These are phyloP conservation scores for Diaporthe longicolla DNA, from an alignment of 2,329 filamentous ascomycete genomes.

Conservation along the genomic window DNA sequence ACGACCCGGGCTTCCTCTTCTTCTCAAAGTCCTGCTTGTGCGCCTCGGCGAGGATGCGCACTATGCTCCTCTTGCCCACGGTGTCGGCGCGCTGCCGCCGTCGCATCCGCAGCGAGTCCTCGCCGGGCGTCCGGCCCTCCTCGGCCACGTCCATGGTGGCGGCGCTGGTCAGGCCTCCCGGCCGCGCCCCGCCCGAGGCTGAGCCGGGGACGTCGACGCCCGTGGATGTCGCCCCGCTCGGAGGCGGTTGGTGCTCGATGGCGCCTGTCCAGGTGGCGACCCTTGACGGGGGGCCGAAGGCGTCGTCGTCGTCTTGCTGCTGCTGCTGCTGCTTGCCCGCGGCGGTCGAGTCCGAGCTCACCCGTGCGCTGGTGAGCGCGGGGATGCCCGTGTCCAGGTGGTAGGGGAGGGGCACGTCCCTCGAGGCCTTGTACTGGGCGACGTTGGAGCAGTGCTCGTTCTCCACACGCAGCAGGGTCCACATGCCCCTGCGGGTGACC, in stretches of 20 bases:
- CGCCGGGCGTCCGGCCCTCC: constrained; percentile 40
- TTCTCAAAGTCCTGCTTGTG: constrained; percentile 95
- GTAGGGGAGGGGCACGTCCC: constrained; percentile 91
- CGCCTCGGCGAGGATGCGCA: constrained; percentile 82
- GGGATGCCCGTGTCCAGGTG: constrained; percentile 66
- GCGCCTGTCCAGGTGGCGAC: constrained; percentile 34
- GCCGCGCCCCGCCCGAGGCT: constrained; percentile 22
- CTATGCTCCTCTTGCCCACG: constrained; percentile 57
- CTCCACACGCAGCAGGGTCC: constrained; percentile 94
- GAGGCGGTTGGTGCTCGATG: constrained; percentile 26
- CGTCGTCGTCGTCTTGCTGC: not conserved
- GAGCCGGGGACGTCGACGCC: constrained; percentile 44
- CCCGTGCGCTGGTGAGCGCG: constrained; percentile 45
- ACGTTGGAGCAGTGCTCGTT: constrained; percentile 98
- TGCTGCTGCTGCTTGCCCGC: constrained; percentile 39
- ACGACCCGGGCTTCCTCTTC: constrained; percentile 63
- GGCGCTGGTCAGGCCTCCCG: constrained; percentile 45
- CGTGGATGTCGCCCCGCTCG: constrained; percentile 44
- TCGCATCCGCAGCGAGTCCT: constrained; percentile 45
- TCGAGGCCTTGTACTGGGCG: constrained; percentile 86
- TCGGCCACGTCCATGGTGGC: constrained; percentile 38
- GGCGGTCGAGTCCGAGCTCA: constrained; percentile 53
- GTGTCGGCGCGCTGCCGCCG: constrained; percentile 51
- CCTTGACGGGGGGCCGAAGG: constrained; percentile 41
- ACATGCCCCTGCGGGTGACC: constrained; percentile 87